Conservation (phyloP, 1,284 basidiomycete genomes). For the Vanrija humicola region DNA sequence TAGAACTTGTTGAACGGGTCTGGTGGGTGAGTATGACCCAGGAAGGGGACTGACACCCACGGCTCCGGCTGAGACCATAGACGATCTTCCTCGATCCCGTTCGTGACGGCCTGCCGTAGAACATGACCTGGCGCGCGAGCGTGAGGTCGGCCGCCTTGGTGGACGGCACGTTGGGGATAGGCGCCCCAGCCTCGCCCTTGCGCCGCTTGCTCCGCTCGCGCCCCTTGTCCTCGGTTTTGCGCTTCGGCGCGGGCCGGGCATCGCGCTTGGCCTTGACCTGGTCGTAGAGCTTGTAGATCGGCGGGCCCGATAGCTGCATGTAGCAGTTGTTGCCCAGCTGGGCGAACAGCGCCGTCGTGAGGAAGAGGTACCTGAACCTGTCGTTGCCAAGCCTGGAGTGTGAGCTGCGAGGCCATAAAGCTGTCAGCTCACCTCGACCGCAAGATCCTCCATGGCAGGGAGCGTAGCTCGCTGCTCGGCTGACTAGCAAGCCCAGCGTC, state of each 20-base stretch:
- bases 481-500: conserved; percentile 12
- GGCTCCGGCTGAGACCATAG: conserved; percentile 38
- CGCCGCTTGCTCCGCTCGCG: conserved; percentile 5
- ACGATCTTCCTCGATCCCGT: conserved; percentile 10
- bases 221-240: conserved; percentile 3
- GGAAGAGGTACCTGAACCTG: conserved; percentile 49
- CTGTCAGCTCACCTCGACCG: conserved; percentile 28
- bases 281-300: conserved; percentile 41
- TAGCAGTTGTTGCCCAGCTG: conserved; percentile 51
- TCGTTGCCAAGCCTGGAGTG: conserved; percentile 46
- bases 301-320: conserved; percentile 50
- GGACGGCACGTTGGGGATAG: too few species aligned
- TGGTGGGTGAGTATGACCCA: conserved; percentile 9
- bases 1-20: conserved; percentile 35
- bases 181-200: not conserved
- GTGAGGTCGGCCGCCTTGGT: conserved; percentile 1
- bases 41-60: too few species aligned
- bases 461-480: conserved; percentile 21
- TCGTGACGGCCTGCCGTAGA: conserved; percentile 38
- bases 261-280: conserved; percentile 4
- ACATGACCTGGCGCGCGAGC: conserved; percentile 26
- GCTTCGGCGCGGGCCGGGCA: conserved; percentile 9
- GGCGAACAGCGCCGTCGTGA: conserved; percentile 48
- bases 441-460: conserved; percentile 27
- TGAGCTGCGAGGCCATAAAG: conserved; percentile 2